A percentile compares a stretch with the other conserved stretches of the same genome.
Evolutionary conservation across 2,329 filamentous ascomycete genomes (phyloP).

Genomic region (Albophoma yamanashiensis): DNA sequence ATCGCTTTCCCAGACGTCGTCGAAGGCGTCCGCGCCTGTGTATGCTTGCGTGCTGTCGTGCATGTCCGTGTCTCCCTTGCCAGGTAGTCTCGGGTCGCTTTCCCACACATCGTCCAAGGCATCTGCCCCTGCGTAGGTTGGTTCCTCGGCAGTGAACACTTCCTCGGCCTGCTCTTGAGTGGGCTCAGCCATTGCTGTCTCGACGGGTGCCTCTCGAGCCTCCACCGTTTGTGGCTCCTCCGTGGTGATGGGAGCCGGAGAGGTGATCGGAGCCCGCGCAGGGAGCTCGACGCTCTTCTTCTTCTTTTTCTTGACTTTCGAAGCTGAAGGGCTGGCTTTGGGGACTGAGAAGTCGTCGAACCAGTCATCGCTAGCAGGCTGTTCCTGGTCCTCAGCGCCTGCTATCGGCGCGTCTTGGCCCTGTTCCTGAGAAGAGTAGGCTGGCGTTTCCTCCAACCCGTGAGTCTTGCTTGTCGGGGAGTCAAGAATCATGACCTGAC

Average conservation of each 20-base stretch:
- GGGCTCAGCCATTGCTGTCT: not conserved
- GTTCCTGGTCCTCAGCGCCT: not conserved
- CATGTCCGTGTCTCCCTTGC: not conserved
- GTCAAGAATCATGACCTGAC: slow-evolving; percentile 3
- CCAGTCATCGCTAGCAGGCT: slow-evolving; percentile 3
- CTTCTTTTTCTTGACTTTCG: slow-evolving; percentile 19
- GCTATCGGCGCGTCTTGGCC: not conserved
- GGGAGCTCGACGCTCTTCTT: slow-evolving; percentile 7
- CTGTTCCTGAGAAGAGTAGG: not conserved
- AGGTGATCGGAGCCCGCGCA: not conserved
- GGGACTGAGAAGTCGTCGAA: slow-evolving; percentile 3
- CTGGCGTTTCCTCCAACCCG: not conserved
- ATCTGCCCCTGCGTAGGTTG: not conserved
- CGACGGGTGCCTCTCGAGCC: not conserved
- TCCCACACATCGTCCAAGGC: slow-evolving; percentile 1
- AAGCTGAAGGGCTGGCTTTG: slow-evolving; percentile 2
- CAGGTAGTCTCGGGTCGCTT: not conserved
- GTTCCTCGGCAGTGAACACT: not conserved
- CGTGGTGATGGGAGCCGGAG: not conserved
- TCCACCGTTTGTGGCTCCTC: not conserved
- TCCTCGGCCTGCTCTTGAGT: not conserved
- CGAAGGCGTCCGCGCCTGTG: not conserved
- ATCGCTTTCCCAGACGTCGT: slow-evolving; percentile 1
- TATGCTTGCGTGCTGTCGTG: not conserved
- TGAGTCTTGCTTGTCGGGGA: not conserved